Conservation (phyloP, 2,329 filamentous ascomycete species). For the Sporothrix phasma region DNA sequence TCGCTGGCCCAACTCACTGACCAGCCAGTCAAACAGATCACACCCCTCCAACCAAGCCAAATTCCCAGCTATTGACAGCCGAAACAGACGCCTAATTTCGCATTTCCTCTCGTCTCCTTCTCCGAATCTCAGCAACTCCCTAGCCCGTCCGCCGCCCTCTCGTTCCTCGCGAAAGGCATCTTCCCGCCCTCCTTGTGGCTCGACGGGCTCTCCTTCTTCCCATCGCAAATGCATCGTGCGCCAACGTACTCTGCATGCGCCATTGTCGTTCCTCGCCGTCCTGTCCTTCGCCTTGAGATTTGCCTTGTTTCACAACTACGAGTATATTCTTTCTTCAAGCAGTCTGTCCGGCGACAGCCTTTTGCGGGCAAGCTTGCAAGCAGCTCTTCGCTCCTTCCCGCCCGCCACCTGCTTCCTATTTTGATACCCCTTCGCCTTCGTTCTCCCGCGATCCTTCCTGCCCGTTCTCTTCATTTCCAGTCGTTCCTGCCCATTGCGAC, state of each 20-base stretch:
- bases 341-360: not conserved
- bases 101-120: slow-evolving; percentile 2
- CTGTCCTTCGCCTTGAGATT: not conserved
- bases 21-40: not conserved
- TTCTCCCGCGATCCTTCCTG: not conserved
- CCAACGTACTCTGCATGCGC: not conserved
- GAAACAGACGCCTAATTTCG: slow-evolving; percentile 13
- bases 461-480: not conserved
- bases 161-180: not conserved
- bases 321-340: not conserved
- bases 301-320: not conserved
- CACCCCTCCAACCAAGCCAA: not conserved
- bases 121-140: slow-evolving; percentile 8
- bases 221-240: not conserved
- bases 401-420: not conserved
- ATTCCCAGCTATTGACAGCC: slow-evolving; percentile 5
- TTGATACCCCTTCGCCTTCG: not conserved
- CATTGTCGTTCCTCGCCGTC: not conserved
- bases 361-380: not conserved
- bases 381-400: not conserved
- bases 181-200: not conserved
- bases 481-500: not conserved
- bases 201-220: not conserved
- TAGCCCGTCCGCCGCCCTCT: not conserved
- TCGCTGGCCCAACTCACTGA: not conserved